Evolutionary conservation across 2,329 filamentous ascomycete species (phyloP), one percentile per base, ranked within the genome.

Genomic region (Neofusicoccum ribis): DNA sequence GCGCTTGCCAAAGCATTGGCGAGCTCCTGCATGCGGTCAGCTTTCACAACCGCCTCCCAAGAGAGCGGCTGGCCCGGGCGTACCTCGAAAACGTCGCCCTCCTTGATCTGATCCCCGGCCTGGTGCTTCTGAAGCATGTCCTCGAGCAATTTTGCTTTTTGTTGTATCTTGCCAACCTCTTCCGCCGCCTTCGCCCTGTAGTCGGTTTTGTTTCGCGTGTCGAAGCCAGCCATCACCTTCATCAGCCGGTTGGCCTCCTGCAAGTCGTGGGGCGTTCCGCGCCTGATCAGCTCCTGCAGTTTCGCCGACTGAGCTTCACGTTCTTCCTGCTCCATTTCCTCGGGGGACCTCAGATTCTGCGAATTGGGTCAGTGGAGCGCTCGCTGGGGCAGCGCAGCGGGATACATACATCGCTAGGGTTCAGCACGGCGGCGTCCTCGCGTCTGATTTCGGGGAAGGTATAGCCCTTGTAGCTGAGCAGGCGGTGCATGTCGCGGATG

Each of bases 251-350:
- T 99, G 63, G 95, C 95, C 82, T 99, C 95, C 77, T 97, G 94
- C 66, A 99, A 81, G 77, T 99, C 95, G 69, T 96, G 91, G 31
- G 95, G 95, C 4, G 91, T 89, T 63, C 95, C 95, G 70, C 95
- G 86, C 67, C 95, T 89, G 74, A 99, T 98, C 62, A 99, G 84
- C 79, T 99, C 95, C 76, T 99, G 95, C 17, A 99, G 85, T 79
- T 99, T 99, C n/a, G 95, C 95, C 2, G 93, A 97, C 75, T 99
- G 95, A 2, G 94, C 94, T 71, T 94, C 92, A 65, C 87, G 87
- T 76, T 99, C 95, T 79, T 99, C 95, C 73, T 96, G 92, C 75
- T 99, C 95, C 93, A 99, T 98, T 76, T 99, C 95, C 74, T 99
- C 95, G 27, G 92, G 93, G 0, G 94, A 98, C 80, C 96, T 93